Conservation (phyloP, 2,329 filamentous ascomycete genomes). For the Seiridium cupressi region DNA sequence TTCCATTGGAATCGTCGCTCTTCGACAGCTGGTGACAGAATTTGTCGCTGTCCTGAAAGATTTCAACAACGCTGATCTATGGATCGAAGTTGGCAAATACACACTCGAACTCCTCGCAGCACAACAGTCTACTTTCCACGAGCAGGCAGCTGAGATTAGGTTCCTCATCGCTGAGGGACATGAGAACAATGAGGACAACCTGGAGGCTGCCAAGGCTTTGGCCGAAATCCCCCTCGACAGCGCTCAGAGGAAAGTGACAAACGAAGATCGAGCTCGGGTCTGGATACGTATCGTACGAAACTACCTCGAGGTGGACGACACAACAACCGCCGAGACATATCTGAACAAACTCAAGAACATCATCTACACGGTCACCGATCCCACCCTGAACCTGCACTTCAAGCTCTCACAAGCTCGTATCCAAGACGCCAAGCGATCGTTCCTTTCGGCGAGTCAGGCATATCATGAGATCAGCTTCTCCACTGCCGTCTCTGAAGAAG, state of each 20-base stretch:
- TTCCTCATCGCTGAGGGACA: constrained; percentile 81
- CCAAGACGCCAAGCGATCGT: constrained; percentile 84
- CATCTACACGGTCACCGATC: constrained; percentile 74
- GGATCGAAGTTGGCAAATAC: constrained; percentile 73
- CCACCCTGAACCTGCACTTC: constrained; percentile 78
- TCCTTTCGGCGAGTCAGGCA: constrained; percentile 81
- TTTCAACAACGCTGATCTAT: constrained; percentile 61
- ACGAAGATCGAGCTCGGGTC: constrained; percentile 77
- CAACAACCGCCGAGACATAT: constrained; percentile 78
- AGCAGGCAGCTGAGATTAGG: constrained; percentile 78
- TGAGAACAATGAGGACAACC: constrained; percentile 79
- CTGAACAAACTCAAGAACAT: constrained; percentile 95
- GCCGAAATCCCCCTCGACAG: constrained; percentile 85
- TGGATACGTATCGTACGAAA: constrained; percentile 95
- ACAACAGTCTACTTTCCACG: constrained; percentile 71
- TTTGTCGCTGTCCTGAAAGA: constrained; percentile 64
- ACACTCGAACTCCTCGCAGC: constrained; percentile 65
- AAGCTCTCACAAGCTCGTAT: constrained; percentile 90
- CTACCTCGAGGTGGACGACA: constrained; percentile 92
- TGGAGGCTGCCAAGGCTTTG: constrained; percentile 72
- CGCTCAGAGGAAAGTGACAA: constrained; percentile 79
- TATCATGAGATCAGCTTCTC: constrained; percentile 88
- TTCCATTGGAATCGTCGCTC: constrained; percentile 72
- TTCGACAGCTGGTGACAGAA: constrained; percentile 65
- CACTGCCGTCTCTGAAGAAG: constrained; percentile 75